A percentile compares a stretch with the other conserved stretches of the same genome.
Evolutionary conservation across 2,329 filamentous ascomycete genomes (phyloP).

Genomic region (Trichophaea hybrida): DNA sequence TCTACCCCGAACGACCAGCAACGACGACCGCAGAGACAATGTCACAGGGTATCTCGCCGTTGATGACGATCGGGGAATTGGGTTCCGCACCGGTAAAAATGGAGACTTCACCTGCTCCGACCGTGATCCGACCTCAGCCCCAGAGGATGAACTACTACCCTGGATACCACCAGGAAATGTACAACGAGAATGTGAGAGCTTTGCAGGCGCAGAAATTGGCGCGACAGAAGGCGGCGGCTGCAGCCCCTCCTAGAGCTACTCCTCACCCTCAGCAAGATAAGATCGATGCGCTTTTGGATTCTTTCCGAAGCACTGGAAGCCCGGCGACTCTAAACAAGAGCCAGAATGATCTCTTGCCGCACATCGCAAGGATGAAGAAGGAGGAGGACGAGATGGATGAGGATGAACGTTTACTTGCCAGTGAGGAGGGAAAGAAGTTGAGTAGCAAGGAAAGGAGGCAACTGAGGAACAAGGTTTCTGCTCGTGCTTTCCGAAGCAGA

Average conservation of each 20-base stretch:
- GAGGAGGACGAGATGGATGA: slow-evolving; percentile 98
- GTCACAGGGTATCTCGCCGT: slow-evolving; percentile 22
- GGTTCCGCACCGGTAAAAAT: slow-evolving; percentile 48
- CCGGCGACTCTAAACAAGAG: slow-evolving; percentile 29
- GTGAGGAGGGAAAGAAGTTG: slow-evolving; percentile 97
- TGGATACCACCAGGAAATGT: slow-evolving; percentile 38
- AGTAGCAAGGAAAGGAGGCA: slow-evolving; percentile 93
- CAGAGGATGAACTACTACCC: not conserved
- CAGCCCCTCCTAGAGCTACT: slow-evolving; percentile 34
- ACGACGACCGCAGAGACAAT: slow-evolving; percentile 27
- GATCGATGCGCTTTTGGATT: slow-evolving; percentile 41
- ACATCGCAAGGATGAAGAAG: slow-evolving; percentile 65
- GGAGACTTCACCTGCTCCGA: slow-evolving; percentile 35
- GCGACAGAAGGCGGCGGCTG: slow-evolving; percentile 32
- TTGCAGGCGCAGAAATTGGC: slow-evolving; percentile 45
- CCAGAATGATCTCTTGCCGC: slow-evolving; percentile 38
- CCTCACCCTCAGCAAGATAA: slow-evolving; percentile 34
- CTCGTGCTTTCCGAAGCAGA: slow-evolving; percentile 90
- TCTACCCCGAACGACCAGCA: slow-evolving; percentile 39
- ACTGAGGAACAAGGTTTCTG: slow-evolving; percentile 97
- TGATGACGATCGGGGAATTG: slow-evolving; percentile 30
- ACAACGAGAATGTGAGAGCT: slow-evolving; percentile 40
- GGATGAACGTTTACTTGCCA: slow-evolving; percentile 84
- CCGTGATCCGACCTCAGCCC: slow-evolving; percentile 32
- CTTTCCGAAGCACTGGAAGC: slow-evolving; percentile 49